Evolutionary conservation across 371 early-diverging fungal species (phyloP), one percentile per base, ranked within the genome.

Genomic region (Nosema granulosis): DNA sequence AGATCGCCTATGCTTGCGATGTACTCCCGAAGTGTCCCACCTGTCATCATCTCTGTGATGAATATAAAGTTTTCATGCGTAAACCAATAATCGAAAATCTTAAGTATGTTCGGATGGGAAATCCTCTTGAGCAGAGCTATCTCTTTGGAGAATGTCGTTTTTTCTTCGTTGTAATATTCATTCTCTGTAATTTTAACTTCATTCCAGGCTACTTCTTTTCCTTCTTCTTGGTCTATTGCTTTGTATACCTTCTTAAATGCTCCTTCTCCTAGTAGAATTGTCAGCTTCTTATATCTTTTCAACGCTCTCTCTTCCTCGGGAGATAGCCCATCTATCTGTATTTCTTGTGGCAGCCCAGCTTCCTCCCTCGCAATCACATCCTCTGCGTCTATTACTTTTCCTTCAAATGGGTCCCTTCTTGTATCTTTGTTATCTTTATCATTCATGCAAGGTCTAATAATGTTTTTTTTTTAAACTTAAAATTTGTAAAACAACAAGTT

Each of bases 151-250:
- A 92, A 85, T 59, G 89, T 89, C 69, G 88, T 87, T 70, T 87
- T 87, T 70, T 89, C 89, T 38, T 88, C 88, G 69, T 86, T 87
- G 38, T 89, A 89, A 32, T 87, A 88, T 87, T 88, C 86, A 79
- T 88, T 88, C 56, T 89, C 77, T n/a, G 88, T 86, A 22, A 90
- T 86, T 62, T 88, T 86, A 58, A 87, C 84, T 3, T 87, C 89
- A 82, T 92, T 92, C 92, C 93, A 93, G 31, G 94, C 94, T 0
- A 93, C 92, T 79, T 92, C 93, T 56, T 91, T 88, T 32, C 93
- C 93, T 81, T 91, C 91, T 76, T 92, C 92, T 70, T 89, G 86
- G 81, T 93, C 93, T 82, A 91, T 89, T 28, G 91, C 92, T 75
- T 90, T 90, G 80, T 88, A 91, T 16, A 93, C 93, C 38, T 89